Base-by-base conservation (phyloP, 192 early-diverging fungal genomes). In the Borealophlyctis nickersoniae region DNA sequence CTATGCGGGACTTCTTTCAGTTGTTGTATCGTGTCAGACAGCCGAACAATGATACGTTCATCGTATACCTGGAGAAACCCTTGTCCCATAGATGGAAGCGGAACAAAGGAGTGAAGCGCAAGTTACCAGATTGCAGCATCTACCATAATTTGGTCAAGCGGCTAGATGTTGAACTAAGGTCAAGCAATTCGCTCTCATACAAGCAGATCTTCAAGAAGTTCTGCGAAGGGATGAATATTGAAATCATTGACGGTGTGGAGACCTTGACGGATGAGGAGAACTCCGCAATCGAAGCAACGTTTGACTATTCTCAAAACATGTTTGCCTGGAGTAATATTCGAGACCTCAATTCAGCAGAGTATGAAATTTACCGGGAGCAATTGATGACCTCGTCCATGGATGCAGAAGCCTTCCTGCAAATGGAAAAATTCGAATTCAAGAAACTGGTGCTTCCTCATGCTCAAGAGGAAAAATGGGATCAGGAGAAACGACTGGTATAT, bases 141-240 rank as follows among this genome's bases (percentile, higher is more conserved):
- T 45, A 45, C 39, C 9, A 45, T 45, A 45, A 45, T 19, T 19
- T 45, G 7, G 39, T 45, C 9, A 45, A 45, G 19, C 39, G 39
- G 39, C 9, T 45, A 19, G 39, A 45, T 7, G 19, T 19, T 13
- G 39, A 45, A 45, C 39, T 45, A 13, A 7, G 19, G 9, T 7
- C 39, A 13, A 19, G 9, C 19, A 45, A 45, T 19, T 45, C 39
- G 9, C 19, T 45, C 7, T 7, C 39, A 19, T 45, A 45, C 39
- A 45, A 45, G 39, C 39, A 45, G 39, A 45, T 45, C 9, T 45
- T 45, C 39, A 45, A 45, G 39, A 45, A 45, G 39, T 45, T 45
- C 19, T 45, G 39, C 19, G 39, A 45, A 45, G 7, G 39, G 39
- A 45, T 45, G 39, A 45, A 45, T 19, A 45, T 45, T 19, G 39